Conservation (phyloP, 2,329 filamentous ascomycete genomes). For the Pseudogymnoascus sp. region DNA sequence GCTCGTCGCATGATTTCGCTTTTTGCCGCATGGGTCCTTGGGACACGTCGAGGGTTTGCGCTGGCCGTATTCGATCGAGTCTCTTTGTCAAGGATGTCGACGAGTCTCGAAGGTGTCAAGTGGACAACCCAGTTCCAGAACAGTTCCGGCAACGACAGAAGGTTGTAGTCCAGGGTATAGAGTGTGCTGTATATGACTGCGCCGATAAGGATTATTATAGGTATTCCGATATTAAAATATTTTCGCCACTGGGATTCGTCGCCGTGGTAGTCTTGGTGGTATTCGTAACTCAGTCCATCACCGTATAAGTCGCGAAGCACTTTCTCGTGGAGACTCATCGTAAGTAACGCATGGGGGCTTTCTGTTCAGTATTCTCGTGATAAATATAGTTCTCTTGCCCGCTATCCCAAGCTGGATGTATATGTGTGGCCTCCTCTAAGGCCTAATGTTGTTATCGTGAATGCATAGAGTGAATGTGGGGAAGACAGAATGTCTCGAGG, state of each 20-base stretch:
- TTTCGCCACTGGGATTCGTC: conserved; percentile 12
- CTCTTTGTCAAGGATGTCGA: conserved; percentile 46
- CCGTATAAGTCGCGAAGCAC: conserved; percentile 21
- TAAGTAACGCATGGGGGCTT: conserved; percentile 20
- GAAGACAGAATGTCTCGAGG: not conserved
- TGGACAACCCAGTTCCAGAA: conserved; percentile 55
- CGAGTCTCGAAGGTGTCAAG: conserved; percentile 45
- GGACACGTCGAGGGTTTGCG: conserved; percentile 20
- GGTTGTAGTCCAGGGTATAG: conserved; percentile 26
- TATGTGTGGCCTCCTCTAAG: not conserved
- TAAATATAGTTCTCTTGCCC: not conserved
- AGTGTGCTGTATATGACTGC: conserved; percentile 25
- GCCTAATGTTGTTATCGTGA: not conserved
- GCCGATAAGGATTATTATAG: conserved; percentile 19
- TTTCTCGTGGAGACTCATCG: conserved; percentile 23
- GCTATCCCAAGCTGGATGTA: not conserved
- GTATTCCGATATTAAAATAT: conserved; percentile 15
- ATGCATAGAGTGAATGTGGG: not conserved
- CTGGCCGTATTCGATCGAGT: conserved; percentile 8
- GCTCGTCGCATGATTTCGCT: conserved; percentile 56
- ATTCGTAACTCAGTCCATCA: conserved; percentile 23
- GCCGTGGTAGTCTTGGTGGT: conserved; percentile 26
- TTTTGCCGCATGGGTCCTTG: conserved; percentile 47
- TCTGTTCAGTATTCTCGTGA: not conserved
- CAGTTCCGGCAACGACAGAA: conserved; percentile 37